A percentile compares a stretch with the other conserved stretches of the same genome.
These are phyloP conservation scores for Teratosphaeria gauchensis DNA, from an alignment of 2,329 filamentous ascomycete species.

Conservation along the genomic window DNA sequence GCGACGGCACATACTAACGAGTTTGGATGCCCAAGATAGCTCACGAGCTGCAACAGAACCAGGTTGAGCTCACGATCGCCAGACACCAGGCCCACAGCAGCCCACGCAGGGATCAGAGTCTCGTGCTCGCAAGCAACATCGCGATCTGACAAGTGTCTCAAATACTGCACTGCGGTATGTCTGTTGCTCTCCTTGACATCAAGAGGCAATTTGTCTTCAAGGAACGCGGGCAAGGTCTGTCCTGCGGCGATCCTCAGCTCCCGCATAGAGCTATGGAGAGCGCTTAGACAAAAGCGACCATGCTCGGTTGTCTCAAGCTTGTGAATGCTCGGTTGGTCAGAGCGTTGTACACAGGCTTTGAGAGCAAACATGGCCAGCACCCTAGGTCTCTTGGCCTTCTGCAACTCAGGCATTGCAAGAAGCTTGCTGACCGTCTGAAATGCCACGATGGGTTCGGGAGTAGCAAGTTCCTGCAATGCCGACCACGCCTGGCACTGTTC, in stretches of 20 bases:
- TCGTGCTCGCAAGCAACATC: slow-evolving; percentile 62
- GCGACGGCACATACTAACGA: slow-evolving; percentile 69
- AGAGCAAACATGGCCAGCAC: slow-evolving; percentile 64
- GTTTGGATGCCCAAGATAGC: slow-evolving; percentile 79
- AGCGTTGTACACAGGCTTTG: slow-evolving; percentile 57
- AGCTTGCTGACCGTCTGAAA: slow-evolving; percentile 13
- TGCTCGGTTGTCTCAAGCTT: slow-evolving; percentile 58
- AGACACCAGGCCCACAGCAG: slow-evolving; percentile 66
- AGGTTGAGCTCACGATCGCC: slow-evolving; percentile 78
- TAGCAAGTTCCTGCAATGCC: slow-evolving; percentile 12
- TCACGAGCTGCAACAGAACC: slow-evolving; percentile 70
- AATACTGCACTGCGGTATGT: slow-evolving; percentile 57
- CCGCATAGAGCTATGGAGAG: slow-evolving; percentile 70
- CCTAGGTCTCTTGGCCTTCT: slow-evolving; percentile 49
- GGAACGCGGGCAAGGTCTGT: slow-evolving; percentile 48
- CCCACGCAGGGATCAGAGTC: slow-evolving; percentile 76
- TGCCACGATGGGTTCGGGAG: slow-evolving; percentile 5
- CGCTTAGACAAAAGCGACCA: slow-evolving; percentile 73
- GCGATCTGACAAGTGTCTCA: slow-evolving; percentile 63
- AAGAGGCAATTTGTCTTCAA: slow-evolving; percentile 41
- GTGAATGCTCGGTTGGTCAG: slow-evolving; percentile 51
- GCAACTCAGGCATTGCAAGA: slow-evolving; percentile 31
- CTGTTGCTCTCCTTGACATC: slow-evolving; percentile 54
- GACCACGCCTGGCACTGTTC: slow-evolving; percentile 18
- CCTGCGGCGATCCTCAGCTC: slow-evolving; percentile 77